These are phyloP conservation scores for Cryptosporidium muris DNA, from an alignment of 169 alveolate genomes.

Conservation along the genomic window DNA sequence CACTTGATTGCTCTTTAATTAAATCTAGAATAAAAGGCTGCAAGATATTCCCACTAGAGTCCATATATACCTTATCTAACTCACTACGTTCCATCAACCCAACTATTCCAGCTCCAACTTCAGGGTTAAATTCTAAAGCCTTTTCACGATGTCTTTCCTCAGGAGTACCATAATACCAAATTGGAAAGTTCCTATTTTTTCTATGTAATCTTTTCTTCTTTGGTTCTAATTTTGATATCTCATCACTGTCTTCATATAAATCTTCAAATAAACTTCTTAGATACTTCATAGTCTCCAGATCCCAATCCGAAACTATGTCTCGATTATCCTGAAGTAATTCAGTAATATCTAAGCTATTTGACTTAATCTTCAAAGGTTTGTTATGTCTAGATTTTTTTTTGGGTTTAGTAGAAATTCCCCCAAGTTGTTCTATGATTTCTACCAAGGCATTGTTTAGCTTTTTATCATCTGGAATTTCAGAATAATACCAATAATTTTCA, in stretches of 20 bases:
- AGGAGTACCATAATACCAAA: constrained; percentile 64
- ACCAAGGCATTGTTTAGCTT: constrained; percentile 16
- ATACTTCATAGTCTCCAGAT: constrained; percentile 46
- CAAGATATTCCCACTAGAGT: constrained; percentile 21
- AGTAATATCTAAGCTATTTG: neutral
- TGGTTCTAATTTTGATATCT: neutral
- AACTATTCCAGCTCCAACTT: constrained; percentile 22
- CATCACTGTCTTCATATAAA: constrained; percentile 4
- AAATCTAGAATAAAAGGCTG: constrained; percentile 11
- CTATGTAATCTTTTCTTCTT: constrained; percentile 15
- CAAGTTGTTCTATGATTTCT: constrained; percentile 24
- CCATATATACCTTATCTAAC: constrained; percentile 9
- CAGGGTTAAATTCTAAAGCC: constrained; percentile 33
- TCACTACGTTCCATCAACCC: constrained; percentile 23
- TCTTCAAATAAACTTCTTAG: constrained; percentile 51
- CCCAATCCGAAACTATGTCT: constrained; percentile 20
- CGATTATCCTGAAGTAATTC: neutral
- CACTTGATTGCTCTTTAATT: neutral
- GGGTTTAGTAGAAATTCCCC: neutral
- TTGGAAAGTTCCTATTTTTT: constrained; percentile 29
- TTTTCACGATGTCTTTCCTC: constrained; percentile 64
- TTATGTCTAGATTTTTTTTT: neutral
- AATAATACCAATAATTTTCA: constrained; percentile 52
- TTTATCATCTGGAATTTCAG: constrained; percentile 54
- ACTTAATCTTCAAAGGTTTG: too few species aligned